Base-by-base conservation (phyloP, 768 basidiomycete genomes). In the Cantharellus cinnabarinus region DNA sequence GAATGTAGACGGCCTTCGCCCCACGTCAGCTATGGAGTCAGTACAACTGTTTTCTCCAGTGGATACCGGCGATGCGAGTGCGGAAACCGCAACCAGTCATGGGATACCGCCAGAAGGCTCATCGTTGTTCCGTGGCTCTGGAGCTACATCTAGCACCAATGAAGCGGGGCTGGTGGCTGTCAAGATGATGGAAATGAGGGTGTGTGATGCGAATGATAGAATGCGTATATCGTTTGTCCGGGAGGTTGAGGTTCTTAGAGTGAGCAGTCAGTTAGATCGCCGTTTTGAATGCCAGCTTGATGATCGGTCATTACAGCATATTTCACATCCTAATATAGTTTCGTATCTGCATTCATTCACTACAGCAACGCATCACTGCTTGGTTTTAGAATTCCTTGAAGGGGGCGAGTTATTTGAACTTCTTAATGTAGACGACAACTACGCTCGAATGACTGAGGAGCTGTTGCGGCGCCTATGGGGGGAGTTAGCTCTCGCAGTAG, bases 351-450 rank as follows among this genome's bases (percentile, higher is more conserved):
- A 80, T 39, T 79, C 81, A 58, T 79, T 90, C 67, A 79, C 83
- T 5, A 85, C 85, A 0, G 72, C 77, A 3, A 74, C 79, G 0
- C 80, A 86, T 66, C 85, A 90, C 67, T 79, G 84, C 60, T 77
- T 91, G 53, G 82, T 88, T 1, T 74, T 94, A 3, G 86, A 87
- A 35, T 80, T 80, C 65, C 69, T 88, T 2, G 71, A 75, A 0
- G 89, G 89, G 4, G 89, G 89, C 2, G 89, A 94, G 69, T 75
- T 91, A 10, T 79, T 91, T 61, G 79, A 82, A 4, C 73, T 88
- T 58, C 76, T 90, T 56, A 81, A 82, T 67, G 42, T 41, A 34
- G 62, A 62, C 7, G 64, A 62, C 14, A 65, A 68, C 59, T 63
- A 68, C 50, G 48, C 58, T 20, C 59, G 66, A 48, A 68, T 71